Evolutionary conservation across 495 filamentous ascomycete species (phyloP), one percentile per base, ranked within the genome.

Genomic region (Penicillium macrosclerotiorum): DNA sequence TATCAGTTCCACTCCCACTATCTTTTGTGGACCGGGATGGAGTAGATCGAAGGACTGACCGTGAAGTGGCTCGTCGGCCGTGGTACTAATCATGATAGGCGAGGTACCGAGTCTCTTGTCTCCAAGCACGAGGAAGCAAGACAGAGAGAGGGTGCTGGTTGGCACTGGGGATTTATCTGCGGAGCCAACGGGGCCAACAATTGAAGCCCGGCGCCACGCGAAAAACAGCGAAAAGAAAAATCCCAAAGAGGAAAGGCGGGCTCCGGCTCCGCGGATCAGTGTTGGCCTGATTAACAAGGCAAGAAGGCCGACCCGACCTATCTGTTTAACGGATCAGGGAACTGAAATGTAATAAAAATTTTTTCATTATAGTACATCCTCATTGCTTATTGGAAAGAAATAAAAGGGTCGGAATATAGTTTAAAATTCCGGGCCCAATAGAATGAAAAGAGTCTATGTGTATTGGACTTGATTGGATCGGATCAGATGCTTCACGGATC

Each of bases 1-100:
- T 71, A 69, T 75, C 66, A 75, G 67, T 59, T 49, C 35, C 61
- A 66, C 54, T 55, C 57, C 58, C 55, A n/a, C n/a, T n/a, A n/a
- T n/a, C n/a, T n/a, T 47, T 41, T 47, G 27, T 43, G 33, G 30
- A 38, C 16, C 31, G 9, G 37, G 34, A 51, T 18, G 29, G 35
- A 42, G 37, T 50, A 45, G 45, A 50, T 49, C 31, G 18, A 13
- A 40, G 29, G n/a, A 57, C 60, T 51, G 48, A 75, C 72, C 72
- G 37, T 75, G 69, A 20, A 75, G 59, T 32, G 70, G 69, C 67
- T 72, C 67, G 16, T 69, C 65, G 33, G 52, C 43, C 23, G 67
- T 63, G 25, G 63, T 58, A 42, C 54, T 60, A 39, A 72, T 73
- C 70, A 75, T 75, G 34, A n/a, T 51, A 45, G 30, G 36, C 20